Percentiles rank a stretch among this genome's conserved stretches.
Conservation (phyloP, 305 asterid species). For the Nicotiana rustica region DNA sequence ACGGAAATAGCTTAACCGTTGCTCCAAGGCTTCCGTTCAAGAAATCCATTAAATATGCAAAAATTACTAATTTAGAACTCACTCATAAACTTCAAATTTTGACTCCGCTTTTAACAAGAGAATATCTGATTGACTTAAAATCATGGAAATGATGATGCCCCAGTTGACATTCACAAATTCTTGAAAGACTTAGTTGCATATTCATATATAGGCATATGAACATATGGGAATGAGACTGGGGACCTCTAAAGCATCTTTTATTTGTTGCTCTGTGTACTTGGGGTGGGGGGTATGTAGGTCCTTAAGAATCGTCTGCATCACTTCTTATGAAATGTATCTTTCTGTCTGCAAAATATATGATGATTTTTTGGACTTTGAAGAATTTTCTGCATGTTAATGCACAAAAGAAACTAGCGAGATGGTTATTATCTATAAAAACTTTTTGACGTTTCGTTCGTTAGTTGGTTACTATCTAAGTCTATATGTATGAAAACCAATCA, state of each 20-base stretch:
- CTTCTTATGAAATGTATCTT: constrained; percentile 37
- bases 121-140: constrained; percentile 33
- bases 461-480: constrained; percentile 42
- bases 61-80: no score
- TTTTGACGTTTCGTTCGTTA: constrained; percentile 42
- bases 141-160: constrained; percentile 33
- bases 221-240: constrained; percentile 32
- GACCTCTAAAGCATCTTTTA: constrained; percentile 42
- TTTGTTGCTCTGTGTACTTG: neutral
- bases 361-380: constrained; percentile 32
- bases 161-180: constrained; percentile 28
- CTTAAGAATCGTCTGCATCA: constrained; percentile 42
- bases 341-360: constrained; percentile 34
- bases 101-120: neutral
- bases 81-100: no score
- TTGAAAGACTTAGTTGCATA: constrained; percentile 29
- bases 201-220: constrained; percentile 9
- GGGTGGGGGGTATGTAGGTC: constrained; percentile 27
- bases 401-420: constrained; percentile 30
- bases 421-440: neutral
- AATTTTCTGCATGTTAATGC: constrained; percentile 17
- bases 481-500: neutral
- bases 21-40: no score
- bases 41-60: no score
- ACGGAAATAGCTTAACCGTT: no score